These are phyloP conservation scores for Petunia axillaris DNA, from an alignment of 257 asterid species.

Conservation along the genomic window DNA sequence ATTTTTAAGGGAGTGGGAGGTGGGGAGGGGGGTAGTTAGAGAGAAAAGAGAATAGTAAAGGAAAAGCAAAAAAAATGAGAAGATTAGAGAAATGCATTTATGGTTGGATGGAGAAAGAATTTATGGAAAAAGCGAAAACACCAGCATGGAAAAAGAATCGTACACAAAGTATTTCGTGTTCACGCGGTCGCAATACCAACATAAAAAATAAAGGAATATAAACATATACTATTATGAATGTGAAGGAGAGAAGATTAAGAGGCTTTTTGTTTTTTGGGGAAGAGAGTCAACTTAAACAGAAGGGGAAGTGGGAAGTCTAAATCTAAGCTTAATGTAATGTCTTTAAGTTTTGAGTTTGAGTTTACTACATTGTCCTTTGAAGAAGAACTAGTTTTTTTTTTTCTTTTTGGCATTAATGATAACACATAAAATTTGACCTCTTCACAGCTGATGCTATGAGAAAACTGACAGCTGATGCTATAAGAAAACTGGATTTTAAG, in stretches of 20 bases:
- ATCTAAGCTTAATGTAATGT: constrained; percentile 4
- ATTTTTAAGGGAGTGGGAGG: constrained; percentile 5
- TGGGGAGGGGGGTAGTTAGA: not conserved
- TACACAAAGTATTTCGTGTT: not conserved
- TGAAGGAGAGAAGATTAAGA: not conserved
- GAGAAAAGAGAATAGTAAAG: constrained; percentile 36
- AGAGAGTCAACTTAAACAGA: constrained; percentile 22
- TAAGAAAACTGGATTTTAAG: not conserved
- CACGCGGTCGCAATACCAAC: no score
- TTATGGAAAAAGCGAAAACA: constrained; percentile 34
- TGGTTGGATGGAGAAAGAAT: constrained; percentile 32
- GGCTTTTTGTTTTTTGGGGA: constrained; percentile 14
- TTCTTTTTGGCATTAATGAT: not conserved
- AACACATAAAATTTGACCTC: not conserved
- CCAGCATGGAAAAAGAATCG: constrained; percentile 25
- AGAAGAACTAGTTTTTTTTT: not conserved
- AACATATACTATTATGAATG: not conserved
- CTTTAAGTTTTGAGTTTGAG: not conserved
- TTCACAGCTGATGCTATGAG: not conserved
- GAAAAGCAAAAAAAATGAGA: constrained; percentile 41
- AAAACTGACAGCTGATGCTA: not conserved
- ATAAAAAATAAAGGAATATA: not conserved
- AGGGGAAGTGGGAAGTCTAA: constrained; percentile 32
- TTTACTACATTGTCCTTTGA: constrained; percentile 28
- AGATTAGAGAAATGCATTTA: constrained; percentile 46